Evolutionary conservation across 176 grass and related monocot species (phyloP).

Genomic region (Ensete glaucum): DNA sequence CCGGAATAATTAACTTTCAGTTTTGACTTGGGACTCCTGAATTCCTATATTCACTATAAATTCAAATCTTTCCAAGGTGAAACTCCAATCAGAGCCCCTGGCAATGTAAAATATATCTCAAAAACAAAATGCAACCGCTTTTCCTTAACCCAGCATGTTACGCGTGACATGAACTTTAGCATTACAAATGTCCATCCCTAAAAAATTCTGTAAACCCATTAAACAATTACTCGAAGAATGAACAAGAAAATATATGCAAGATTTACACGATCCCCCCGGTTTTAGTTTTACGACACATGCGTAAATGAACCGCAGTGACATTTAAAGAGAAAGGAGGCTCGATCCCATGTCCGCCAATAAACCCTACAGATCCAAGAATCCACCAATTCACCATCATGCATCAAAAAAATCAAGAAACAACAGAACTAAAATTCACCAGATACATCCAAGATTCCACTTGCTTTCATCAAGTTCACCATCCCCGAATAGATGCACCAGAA

Average conservation of each 20-base stretch:
- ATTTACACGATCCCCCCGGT: no score
- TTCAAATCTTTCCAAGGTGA: background rate
- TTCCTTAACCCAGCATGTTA: no score
- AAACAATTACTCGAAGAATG: no score
- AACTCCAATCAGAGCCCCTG: background rate
- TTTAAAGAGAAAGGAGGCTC: background rate
- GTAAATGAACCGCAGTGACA: background rate
- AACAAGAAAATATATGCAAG: no score
- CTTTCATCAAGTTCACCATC: background rate
- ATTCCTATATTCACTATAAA: background rate
- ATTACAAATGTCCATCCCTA: no score
- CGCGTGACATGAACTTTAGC: no score
- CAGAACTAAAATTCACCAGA: background rate
- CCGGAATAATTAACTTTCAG: no score
- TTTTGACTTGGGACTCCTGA: background rate
- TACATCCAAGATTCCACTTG: background rate
- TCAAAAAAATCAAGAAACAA: background rate
- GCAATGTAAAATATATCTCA: no score
- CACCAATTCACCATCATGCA: background rate
- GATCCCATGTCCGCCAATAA: background rate
- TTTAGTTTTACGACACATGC: background rate
- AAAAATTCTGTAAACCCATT: no score
- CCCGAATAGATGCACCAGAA: background rate
- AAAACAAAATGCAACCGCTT: no score
- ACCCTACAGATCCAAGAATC: background rate